Base-by-base conservation (phyloP, 2,329 filamentous ascomycete genomes). In the Neoarthrinium moseri region DNA sequence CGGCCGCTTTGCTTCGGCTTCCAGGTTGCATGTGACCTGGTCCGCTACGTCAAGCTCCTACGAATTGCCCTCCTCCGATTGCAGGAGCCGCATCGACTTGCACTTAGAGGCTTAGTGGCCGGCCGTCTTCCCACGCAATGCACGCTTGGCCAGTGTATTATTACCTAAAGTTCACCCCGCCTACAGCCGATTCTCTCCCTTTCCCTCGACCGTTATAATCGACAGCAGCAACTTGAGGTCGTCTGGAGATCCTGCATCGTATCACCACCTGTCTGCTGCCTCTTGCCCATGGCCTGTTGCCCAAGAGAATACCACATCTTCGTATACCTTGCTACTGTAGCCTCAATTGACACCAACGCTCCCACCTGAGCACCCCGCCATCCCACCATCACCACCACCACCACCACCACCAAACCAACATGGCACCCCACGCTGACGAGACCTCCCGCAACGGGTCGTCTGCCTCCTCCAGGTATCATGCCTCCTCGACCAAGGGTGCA, bases 401-500 rank as follows among this genome's bases (percentile, higher is more conserved):
- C 26, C 6, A 7, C 24, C 24, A 20, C 44, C 21, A 49, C 40
- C 26, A 5, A 10, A 34, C 47, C 47, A 56, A 47, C 56, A 84
- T 84, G 81, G 76, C 81, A 56, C 78, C 80, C 55, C 79, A 82
- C 73, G 78, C 79, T 60, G 68, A 80, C 59, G 65, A 59, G 58
- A 50, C 58, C 45, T 47, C 60, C 48, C 58, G 59, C 56, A 67
- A 64, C 55, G 70, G 66, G 53, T 57, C 58, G 38, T 54, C 59
- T 18, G 41, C 49, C 23, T 54, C 56, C 49, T 69, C 72, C 40
- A 73, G 72, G 55, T 82, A 78, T 73, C 94, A 96, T 72, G 80
- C 90, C 45, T 67, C 87, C 17, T 91, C 92, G 21, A 91, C 91
- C 34, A 73, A 84, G 47, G 76, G 80, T 57, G 92, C 94, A 58